Conservation (phyloP, 208 protist genomes). For the Crithidia brevicula region DNA sequence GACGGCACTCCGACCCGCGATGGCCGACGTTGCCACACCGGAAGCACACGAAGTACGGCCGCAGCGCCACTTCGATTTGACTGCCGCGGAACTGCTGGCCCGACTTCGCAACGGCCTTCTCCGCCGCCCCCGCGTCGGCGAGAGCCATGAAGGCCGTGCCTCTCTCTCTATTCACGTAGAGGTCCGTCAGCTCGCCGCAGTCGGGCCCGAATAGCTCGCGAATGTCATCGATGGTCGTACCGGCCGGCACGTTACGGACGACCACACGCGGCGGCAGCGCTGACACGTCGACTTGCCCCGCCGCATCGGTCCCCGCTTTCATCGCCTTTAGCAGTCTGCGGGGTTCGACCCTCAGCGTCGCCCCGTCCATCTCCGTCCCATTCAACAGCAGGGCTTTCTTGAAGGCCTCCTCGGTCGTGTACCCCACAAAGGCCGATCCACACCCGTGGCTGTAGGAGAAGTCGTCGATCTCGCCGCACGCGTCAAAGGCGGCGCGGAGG, state of each 20-base stretch:
- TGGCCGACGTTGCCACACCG: conserved; percentile 73
- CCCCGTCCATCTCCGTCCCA: conserved; percentile 47
- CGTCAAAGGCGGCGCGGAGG: conserved; percentile 50
- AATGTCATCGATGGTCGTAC: conserved; percentile 41
- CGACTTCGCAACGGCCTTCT: conserved; percentile 48
- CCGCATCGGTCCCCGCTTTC: conserved; percentile 5
- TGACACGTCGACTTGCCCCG: background rate
- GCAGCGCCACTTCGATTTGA: conserved; percentile 44
- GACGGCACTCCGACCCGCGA: conserved; percentile 53
- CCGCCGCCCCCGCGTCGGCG: conserved; percentile 29
- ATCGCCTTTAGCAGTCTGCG: conserved; percentile 30
- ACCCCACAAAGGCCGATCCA: conserved; percentile 61
- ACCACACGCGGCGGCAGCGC: conserved; percentile 46
- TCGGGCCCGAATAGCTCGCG: conserved; percentile 49
- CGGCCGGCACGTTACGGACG: conserved; percentile 44
- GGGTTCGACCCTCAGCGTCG: conserved; percentile 43
- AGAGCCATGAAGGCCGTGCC: conserved; percentile 74
- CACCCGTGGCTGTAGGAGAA: conserved; percentile 41
- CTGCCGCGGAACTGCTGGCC: conserved; percentile 47
- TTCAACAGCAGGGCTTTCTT: conserved; percentile 61
- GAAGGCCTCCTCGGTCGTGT: conserved; percentile 39
- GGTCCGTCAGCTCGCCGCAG: conserved; percentile 57
- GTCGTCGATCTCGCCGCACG: conserved; percentile 55
- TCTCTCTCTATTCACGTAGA: conserved; percentile 47
- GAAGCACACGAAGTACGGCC: conserved; percentile 60